Evolutionary conservation across 768 basidiomycete species (phyloP), one percentile per base, ranked within the genome.

Genomic region (Lactarius hatsudake): DNA sequence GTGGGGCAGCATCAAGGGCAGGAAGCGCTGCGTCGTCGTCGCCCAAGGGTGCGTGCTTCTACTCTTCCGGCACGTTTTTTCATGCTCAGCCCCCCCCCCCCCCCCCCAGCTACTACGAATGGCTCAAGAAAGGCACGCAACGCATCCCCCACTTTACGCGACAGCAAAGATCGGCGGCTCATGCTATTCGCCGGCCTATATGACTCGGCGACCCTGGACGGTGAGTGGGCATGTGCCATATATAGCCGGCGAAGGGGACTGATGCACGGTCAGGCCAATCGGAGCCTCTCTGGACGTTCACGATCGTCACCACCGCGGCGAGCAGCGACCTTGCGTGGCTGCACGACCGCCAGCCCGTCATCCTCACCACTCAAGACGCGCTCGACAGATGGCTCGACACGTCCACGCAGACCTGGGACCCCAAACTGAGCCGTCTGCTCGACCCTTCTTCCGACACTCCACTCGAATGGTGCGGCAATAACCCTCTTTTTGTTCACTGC

Each of bases 111-210:
- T 97, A 97, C 76, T 98, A 93, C 74, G 96, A 99, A 77, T 98
- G 96, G 96, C 81, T 93, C 51, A 89, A 87, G 64, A 93, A 89
- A 75, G 90, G 88, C 61, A 90, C 88, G 73, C 81, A 85, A 51
- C 91, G 90, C 71, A 73, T 92, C 1, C 93, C 96, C 0, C 87
- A 96, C 74, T 95, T 94, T 72, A 87, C 85, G 43, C 91, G 88
- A 72, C 86, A 83, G n/a, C 53, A 82, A 84, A 54, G 84, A 89
- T 65, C 79, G 79, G 26, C 79, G 77, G 61, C 71, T 96, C 3
- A 86, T 98, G 83, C 84, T 95, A 38, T 82, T 99, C 74, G 96
- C 96, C 1, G 96, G 94, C 1, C 77, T 98, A 1, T 97, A 91
- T 73, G 95, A 97, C 69, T 83, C 78, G 59, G 86, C 84, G 2